Percentiles rank a stretch among this genome's conserved stretches.
These are phyloP conservation scores for Sphaerulina vaccinii DNA, from an alignment of 2,329 filamentous ascomycete species.

Conservation along the genomic window DNA sequence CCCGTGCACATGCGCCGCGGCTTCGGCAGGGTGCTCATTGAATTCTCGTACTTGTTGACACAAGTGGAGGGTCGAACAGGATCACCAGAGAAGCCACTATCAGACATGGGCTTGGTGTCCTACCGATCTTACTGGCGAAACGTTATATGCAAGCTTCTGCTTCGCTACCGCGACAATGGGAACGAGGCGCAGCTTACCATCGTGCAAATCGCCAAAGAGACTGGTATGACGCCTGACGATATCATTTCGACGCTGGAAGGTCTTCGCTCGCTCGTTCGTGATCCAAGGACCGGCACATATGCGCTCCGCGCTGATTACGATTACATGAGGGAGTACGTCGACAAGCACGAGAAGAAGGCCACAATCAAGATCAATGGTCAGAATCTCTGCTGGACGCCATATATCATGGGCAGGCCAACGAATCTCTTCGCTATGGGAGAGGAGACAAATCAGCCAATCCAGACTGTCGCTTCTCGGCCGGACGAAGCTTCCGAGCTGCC, in stretches of 20 bases:
- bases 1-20: constrained; percentile 97
- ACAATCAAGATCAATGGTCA: constrained; percentile 82
- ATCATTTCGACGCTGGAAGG: constrained; percentile 92
- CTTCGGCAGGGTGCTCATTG: constrained; percentile 93
- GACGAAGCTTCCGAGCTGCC: constrained; percentile 63
- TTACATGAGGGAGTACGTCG: constrained; percentile 84
- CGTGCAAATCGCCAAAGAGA: constrained; percentile 74
- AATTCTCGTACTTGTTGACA: constrained; percentile 96
- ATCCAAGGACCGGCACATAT: constrained; percentile 84
- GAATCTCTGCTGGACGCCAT: constrained; percentile 89
- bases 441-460: constrained; percentile 52
- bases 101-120: constrained; percentile 95
- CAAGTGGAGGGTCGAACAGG: constrained; percentile 90
- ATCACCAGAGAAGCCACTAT: constrained; percentile 94
- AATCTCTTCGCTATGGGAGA: constrained; percentile 40
- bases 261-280: constrained; percentile 81
- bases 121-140: constrained; percentile 98
- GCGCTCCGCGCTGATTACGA: constrained; percentile 82
- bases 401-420: constrained; percentile 77
- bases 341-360: constrained; percentile 83
- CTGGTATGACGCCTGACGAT: constrained; percentile 93
- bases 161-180: constrained; percentile 55
- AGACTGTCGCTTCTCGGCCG: constrained; percentile 75
- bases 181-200: constrained; percentile 47
- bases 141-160: constrained; percentile 79